phyloP scores from a whole-genome alignment of 805 yeast species.

The Vanderwaltozyma verrucispora region DNA sequence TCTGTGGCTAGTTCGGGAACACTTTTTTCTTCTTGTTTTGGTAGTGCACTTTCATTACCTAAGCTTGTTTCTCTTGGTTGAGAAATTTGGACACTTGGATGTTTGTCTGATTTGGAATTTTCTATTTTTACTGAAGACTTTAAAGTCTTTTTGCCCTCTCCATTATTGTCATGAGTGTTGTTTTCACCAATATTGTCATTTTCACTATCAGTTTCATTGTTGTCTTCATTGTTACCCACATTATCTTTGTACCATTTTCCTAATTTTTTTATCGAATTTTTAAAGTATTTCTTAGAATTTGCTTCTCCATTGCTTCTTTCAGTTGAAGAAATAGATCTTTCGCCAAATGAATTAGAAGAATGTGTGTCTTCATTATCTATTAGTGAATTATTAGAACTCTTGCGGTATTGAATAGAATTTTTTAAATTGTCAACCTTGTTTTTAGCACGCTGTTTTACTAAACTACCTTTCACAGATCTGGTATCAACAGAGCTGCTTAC shows the following conservation, averaged over 20 bases:
- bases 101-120: too few relatives aligned
- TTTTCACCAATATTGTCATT: too few relatives aligned
- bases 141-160: too few relatives aligned
- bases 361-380: not conserved
- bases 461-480: constrained; percentile 1
- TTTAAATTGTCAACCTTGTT: constrained; percentile 13
- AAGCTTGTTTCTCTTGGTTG: too few relatives aligned
- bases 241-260: constrained; percentile 55
- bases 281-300: constrained; percentile 30
- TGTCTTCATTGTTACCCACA: constrained; percentile 6
- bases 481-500: constrained; percentile 1
- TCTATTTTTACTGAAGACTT: too few relatives aligned
- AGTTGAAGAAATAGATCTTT: constrained; percentile 8
- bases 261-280: constrained; percentile 44
- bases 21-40: constrained; percentile 2
- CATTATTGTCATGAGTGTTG: too few relatives aligned
- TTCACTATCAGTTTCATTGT: constrained; percentile 1
- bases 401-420: constrained; percentile 14
- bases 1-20: not conserved
- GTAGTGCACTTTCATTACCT: too few relatives aligned
- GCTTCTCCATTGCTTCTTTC: constrained; percentile 17
- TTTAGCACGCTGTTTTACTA: constrained; percentile 11
- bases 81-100: too few relatives aligned
- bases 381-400: constrained; percentile 1
- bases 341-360: constrained; percentile 13